A percentile compares a stretch with the other conserved stretches of the same genome.
phyloP scores from a whole-genome alignment of 2,329 filamentous ascomycete genomes.

The Fusarium cicatricum region DNA sequence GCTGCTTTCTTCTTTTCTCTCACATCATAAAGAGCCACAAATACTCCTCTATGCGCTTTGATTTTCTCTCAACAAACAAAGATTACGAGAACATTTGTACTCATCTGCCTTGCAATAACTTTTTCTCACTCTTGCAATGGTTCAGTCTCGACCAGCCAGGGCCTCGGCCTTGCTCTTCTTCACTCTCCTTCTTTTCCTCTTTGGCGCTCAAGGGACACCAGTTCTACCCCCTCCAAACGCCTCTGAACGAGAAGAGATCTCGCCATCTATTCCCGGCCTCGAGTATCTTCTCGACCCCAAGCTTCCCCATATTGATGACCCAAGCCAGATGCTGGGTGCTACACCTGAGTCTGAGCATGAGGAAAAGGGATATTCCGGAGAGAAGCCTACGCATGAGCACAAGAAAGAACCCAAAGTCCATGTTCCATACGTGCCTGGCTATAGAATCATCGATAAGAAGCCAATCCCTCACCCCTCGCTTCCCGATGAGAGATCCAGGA shows the following conservation, averaged over 20 bases:
- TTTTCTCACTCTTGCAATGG: not conserved
- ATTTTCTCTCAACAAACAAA: no score
- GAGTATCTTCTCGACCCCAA: not conserved
- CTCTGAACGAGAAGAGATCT: not conserved
- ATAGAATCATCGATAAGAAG: no score
- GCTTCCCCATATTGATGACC: conserved; percentile 11
- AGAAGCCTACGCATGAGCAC: no score
- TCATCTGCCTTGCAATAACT: not conserved
- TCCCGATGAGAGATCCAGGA: not conserved
- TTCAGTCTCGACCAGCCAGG: not conserved
- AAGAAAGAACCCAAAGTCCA: no score
- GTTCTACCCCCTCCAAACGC: not conserved
- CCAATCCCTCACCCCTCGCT: not conserved
- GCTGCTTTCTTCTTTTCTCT: no score
- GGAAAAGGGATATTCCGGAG: no score
- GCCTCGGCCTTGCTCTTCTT: not conserved
- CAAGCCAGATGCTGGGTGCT: not conserved
- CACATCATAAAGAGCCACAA: no score
- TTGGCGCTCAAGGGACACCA: not conserved
- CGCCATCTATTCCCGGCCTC: not conserved
- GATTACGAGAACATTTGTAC: no score
- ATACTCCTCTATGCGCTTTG: no score
- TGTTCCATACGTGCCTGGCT: no score
- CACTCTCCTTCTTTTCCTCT: not conserved
- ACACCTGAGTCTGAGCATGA: not conserved